These are phyloP conservation scores for Kwoniella sp. DNA, from an alignment of 768 basidiomycete genomes.

Conservation along the genomic window DNA sequence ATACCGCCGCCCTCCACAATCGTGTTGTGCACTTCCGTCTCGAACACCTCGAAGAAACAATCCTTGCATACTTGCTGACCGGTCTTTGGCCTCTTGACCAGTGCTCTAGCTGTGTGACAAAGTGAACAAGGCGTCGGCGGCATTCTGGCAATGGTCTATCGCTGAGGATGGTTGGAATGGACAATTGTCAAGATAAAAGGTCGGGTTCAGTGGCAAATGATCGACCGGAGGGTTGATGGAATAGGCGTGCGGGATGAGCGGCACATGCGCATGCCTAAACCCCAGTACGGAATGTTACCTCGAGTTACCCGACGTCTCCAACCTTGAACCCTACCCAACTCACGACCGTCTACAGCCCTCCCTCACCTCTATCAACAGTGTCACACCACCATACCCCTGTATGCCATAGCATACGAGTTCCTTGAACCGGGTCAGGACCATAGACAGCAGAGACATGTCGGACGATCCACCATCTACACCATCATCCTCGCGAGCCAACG, in stretches of 20 bases:
- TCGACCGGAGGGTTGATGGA: neutral
- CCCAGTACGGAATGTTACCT: no score
- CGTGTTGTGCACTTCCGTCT: conserved; percentile 96
- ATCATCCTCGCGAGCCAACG: neutral
- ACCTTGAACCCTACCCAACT: neutral
- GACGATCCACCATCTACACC: neutral
- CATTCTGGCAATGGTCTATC: no score
- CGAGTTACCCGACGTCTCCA: no score
- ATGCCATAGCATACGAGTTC: neutral
- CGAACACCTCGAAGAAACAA: conserved; percentile 87
- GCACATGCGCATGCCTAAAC: no score
- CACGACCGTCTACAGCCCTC: neutral
- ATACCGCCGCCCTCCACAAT: conserved; percentile 69
- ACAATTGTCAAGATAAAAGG: neutral
- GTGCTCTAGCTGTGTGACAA: conserved; percentile 70
- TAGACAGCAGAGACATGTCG: neutral
- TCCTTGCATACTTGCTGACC: conserved; percentile 94
- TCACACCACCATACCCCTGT: neutral
- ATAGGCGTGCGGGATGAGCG: no score
- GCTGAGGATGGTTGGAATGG: no score
- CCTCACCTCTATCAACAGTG: neutral
- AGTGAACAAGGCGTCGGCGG: conserved; percentile 74
- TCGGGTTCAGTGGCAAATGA: conserved; percentile 4
- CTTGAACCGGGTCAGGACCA: neutral
- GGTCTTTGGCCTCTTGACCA: conserved; percentile 91